Percentiles rank a stretch among this genome's conserved stretches.
phyloP scores from a whole-genome alignment of 306 rosid species.

The Glycine latifolia region DNA sequence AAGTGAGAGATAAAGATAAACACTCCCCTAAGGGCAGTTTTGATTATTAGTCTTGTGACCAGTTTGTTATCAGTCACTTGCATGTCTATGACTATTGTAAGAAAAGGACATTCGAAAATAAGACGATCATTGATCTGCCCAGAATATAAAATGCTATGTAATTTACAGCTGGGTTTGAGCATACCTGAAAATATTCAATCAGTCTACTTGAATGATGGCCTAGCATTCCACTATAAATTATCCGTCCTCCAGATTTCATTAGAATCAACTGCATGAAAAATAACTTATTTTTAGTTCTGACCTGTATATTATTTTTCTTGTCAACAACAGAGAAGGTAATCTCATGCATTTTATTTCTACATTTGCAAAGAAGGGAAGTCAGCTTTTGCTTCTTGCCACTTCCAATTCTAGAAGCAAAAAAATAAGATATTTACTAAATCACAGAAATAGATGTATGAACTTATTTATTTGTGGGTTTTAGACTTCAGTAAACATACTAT shows the following conservation, averaged over 20 bases:
- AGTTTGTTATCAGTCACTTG: slow-evolving; percentile 22
- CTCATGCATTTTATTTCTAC: slow-evolving; percentile 9
- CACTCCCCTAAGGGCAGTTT: neutral
- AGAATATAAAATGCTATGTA: slow-evolving; percentile 28
- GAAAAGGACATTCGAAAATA: slow-evolving; percentile 33
- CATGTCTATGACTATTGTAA: slow-evolving; percentile 20
- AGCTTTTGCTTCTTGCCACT: slow-evolving; percentile 1
- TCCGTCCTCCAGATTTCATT: slow-evolving; percentile 78
- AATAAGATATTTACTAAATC: slow-evolving; percentile 15
- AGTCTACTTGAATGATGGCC: slow-evolving; percentile 69
- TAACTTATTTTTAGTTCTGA: slow-evolving; percentile 39
- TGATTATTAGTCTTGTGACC: neutral
- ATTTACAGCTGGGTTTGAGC: slow-evolving; percentile 25
- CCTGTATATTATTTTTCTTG: slow-evolving; percentile 35
- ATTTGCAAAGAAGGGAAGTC: neutral
- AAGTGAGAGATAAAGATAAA: slow-evolving; percentile 18
- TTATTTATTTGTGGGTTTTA: neutral
- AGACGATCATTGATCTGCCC: slow-evolving; percentile 21
- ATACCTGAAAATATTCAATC: slow-evolving; percentile 78
- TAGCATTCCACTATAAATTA: slow-evolving; percentile 69
- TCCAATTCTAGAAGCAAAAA: slow-evolving; percentile 20
- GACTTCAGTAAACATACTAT: neutral
- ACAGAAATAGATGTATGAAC: neutral
- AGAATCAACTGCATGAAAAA: slow-evolving; percentile 72
- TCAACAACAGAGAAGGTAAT: slow-evolving; percentile 31